A percentile compares a stretch with the other conserved stretches of the same genome.
These are phyloP conservation scores for Amphibolis antarctica DNA, from an alignment of 106 monocot species.

Conservation along the genomic window DNA sequence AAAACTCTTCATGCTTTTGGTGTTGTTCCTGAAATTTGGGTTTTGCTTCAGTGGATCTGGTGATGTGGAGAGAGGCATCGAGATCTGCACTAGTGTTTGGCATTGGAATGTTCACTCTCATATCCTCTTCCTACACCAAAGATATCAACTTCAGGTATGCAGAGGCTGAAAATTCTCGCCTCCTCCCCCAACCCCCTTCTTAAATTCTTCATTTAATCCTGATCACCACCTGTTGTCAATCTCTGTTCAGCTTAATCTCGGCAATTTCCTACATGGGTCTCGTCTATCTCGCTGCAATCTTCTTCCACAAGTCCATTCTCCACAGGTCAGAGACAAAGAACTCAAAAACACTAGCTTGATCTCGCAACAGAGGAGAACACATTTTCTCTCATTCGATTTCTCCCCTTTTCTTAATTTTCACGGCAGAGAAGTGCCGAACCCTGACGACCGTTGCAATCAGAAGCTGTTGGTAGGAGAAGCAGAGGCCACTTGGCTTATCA, in stretches of 20 bases:
- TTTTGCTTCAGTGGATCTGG: constrained; percentile 15
- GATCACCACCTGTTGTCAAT: constrained; percentile 4
- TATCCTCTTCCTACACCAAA: constrained; percentile 17
- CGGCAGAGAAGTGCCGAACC: constrained; percentile 23
- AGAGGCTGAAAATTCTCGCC: not conserved
- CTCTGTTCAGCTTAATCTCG: constrained; percentile 57
- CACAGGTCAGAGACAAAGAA: constrained; percentile 31
- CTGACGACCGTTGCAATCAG: constrained; percentile 19
- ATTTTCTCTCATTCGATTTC: not conserved
- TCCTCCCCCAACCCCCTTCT: not conserved
- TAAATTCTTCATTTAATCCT: constrained; percentile 17
- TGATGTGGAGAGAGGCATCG: constrained; percentile 18
- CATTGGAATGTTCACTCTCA: constrained; percentile 5
- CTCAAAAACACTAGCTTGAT: not conserved
- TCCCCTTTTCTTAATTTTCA: not conserved
- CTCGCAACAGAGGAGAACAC: not conserved
- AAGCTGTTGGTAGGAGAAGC: constrained; percentile 62
- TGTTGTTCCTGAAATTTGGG: not conserved
- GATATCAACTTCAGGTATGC: constrained; percentile 35
- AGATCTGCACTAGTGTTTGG: constrained; percentile 17
- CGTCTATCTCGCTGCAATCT: constrained; percentile 58
- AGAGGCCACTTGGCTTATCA: constrained; percentile 55
- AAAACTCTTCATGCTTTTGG: not conserved
- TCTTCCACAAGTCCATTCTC: constrained; percentile 59
- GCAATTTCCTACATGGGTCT: constrained; percentile 68